Conservation (phyloP, 768 basidiomycete species). For the Psilocybe azurescens region DNA sequence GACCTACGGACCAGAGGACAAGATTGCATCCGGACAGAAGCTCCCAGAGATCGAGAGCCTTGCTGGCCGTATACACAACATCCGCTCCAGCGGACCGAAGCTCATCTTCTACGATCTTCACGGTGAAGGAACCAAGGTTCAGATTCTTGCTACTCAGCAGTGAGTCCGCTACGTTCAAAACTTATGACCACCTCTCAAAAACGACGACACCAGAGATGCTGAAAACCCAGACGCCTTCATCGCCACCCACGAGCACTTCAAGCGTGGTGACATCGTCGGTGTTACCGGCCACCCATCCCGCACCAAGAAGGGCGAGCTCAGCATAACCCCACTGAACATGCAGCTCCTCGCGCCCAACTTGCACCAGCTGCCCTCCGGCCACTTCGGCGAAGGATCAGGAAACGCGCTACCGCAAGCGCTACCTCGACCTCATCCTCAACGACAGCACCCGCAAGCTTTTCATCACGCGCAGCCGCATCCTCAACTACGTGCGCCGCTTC, state of each 20-base stretch:
- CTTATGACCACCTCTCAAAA: background rate
- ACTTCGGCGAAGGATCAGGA: constrained; percentile 97
- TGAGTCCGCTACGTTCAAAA: constrained; percentile 38
- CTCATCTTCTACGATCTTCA: constrained; percentile 94
- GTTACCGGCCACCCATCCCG: constrained; percentile 88
- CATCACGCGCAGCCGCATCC: constrained; percentile 84
- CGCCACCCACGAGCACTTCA: constrained; percentile 82
- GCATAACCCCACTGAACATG: constrained; percentile 82
- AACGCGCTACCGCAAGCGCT: constrained; percentile 97
- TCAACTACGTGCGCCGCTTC: constrained; percentile 93
- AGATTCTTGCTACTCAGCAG: constrained; percentile 93
- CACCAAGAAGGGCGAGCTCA: constrained; percentile 95
- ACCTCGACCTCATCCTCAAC: constrained; percentile 97
- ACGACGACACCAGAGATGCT: constrained; percentile 56
- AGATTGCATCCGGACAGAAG: constrained; percentile 70
- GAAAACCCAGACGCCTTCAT: constrained; percentile 67
- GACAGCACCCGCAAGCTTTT: constrained; percentile 90
- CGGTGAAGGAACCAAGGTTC: constrained; percentile 90
- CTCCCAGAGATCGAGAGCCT: constrained; percentile 68
- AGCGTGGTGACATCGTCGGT: constrained; percentile 96
- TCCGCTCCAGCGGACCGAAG: constrained; percentile 82
- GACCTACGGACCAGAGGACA: constrained; percentile 74
- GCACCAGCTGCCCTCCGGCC: constrained; percentile 91
- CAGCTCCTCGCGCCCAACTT: constrained; percentile 93
- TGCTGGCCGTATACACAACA: constrained; percentile 92